These are phyloP conservation scores for Huntiella decipiens DNA, from an alignment of 2,329 filamentous ascomycete genomes.

Conservation along the genomic window DNA sequence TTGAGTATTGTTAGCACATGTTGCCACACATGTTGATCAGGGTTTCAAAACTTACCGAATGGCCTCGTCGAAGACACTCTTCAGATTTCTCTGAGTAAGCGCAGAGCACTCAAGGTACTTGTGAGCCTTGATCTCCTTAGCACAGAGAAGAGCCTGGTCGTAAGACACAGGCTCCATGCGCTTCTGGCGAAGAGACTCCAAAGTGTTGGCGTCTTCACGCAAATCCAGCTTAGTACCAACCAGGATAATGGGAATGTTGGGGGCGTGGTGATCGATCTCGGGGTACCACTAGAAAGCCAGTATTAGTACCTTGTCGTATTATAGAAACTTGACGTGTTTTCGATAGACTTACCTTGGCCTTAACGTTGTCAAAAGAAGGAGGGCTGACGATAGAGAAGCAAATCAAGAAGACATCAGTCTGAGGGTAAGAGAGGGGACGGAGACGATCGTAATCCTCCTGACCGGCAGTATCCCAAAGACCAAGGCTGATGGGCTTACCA, in stretches of 20 bases:
- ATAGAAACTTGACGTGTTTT: not conserved
- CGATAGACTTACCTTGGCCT: constrained; percentile 58
- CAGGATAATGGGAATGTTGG: constrained; percentile 86
- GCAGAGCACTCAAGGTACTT: constrained; percentile 98
- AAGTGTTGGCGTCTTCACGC: constrained; percentile 67
- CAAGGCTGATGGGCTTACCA: constrained; percentile 90
- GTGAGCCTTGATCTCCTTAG: constrained; percentile 86
- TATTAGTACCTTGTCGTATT: not conserved
- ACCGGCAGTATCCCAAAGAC: constrained; percentile 94
- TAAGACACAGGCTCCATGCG: constrained; percentile 96
- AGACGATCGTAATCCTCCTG: constrained; percentile 97
- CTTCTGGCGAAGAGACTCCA: constrained; percentile 69
- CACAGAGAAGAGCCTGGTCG: constrained; percentile 71
- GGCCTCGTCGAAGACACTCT: constrained; percentile 96
- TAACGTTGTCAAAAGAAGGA: constrained; percentile 96
- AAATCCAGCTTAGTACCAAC: constrained; percentile 95
- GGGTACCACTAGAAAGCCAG: constrained; percentile 59
- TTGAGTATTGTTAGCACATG: constrained; percentile 21
- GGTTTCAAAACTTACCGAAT: constrained; percentile 48
- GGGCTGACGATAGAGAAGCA: constrained; percentile 98
- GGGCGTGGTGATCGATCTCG: constrained; percentile 92
- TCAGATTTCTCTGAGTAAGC: constrained; percentile 86
- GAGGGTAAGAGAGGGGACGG: constrained; percentile 86
- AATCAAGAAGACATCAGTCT: constrained; percentile 96
- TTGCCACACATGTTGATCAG: not conserved